Conservation (phyloP, 176 grass and related monocot species). For the Tuctoria greenei region DNA sequence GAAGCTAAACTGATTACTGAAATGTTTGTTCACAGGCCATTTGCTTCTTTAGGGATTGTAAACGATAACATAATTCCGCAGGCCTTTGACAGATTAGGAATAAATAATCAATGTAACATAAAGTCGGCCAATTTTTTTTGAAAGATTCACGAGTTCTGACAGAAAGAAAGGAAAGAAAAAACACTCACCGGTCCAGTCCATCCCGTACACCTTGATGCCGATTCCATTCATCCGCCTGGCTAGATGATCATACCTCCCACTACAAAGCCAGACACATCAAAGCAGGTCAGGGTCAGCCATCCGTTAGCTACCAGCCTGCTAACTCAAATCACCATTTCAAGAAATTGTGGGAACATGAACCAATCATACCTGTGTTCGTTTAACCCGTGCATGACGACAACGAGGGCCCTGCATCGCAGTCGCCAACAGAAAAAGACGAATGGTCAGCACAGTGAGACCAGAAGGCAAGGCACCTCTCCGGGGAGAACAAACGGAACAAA, state of each 20-base stretch:
- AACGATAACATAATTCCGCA: background rate
- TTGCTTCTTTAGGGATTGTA: background rate
- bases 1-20: background rate
- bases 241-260: slow-evolving; percentile 83
- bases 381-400: slow-evolving; percentile 84
- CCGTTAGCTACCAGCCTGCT: background rate
- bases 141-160: background rate
- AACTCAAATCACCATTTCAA: background rate
- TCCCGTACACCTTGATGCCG: slow-evolving; percentile 82
- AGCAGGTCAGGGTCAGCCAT: slow-evolving; percentile 29
- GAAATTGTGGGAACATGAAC: background rate
- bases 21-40: background rate
- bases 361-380: slow-evolving; percentile 84
- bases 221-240: slow-evolving; percentile 76
- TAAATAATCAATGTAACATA: background rate
- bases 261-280: slow-evolving; percentile 38
- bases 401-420: slow-evolving; percentile 55
- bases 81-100: background rate
- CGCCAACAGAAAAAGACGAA: slow-evolving; percentile 22
- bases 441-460: slow-evolving; percentile 16
- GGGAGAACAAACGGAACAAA: background rate
- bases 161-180: background rate
- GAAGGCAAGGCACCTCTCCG: background rate
- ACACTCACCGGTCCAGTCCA: slow-evolving; percentile 93
- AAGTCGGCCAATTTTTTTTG: background rate